Evolutionary conservation across 2,329 filamentous ascomycete genomes (phyloP).

Genomic region (Fonsecaea pugnacius): DNA sequence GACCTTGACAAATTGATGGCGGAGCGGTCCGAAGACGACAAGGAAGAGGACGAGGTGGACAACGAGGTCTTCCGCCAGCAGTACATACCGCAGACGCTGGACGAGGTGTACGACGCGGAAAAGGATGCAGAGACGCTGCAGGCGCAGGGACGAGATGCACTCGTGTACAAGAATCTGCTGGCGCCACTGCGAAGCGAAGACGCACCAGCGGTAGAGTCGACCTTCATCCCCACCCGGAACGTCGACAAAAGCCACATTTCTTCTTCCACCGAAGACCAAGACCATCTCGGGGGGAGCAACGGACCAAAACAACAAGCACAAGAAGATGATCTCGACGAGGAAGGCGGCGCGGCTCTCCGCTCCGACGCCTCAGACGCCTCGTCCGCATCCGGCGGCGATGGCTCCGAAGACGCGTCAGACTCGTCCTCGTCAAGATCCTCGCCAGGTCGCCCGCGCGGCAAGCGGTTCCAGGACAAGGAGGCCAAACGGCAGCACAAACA

Average conservation of each 20-base stretch:
- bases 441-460: slow-evolving; percentile 69
- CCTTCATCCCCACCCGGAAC: not conserved
- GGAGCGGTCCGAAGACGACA: slow-evolving; percentile 55
- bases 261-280: not conserved
- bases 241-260: not conserved
- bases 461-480: slow-evolving; percentile 89
- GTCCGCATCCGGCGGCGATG: slow-evolving; percentile 10
- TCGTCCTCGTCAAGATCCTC: slow-evolving; percentile 38
- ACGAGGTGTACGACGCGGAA: slow-evolving; percentile 96
- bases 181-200: slow-evolving; percentile 51
- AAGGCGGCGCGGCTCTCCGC: not conserved
- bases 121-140: slow-evolving; percentile 80
- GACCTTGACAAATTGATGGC: slow-evolving; percentile 71
- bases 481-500: slow-evolving; percentile 86
- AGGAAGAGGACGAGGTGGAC: slow-evolving; percentile 71
- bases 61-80: slow-evolving; percentile 93
- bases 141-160: slow-evolving; percentile 72
- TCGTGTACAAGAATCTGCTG: slow-evolving; percentile 84
- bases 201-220: not conserved
- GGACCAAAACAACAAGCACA: not conserved
- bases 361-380: not conserved
- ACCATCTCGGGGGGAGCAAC: not conserved
- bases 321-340: not conserved
- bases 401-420: slow-evolving; percentile 39
- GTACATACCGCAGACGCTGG: slow-evolving; percentile 93